Conservation (phyloP, 441 rosid genomes). For the Biscutella auriculata region DNA sequence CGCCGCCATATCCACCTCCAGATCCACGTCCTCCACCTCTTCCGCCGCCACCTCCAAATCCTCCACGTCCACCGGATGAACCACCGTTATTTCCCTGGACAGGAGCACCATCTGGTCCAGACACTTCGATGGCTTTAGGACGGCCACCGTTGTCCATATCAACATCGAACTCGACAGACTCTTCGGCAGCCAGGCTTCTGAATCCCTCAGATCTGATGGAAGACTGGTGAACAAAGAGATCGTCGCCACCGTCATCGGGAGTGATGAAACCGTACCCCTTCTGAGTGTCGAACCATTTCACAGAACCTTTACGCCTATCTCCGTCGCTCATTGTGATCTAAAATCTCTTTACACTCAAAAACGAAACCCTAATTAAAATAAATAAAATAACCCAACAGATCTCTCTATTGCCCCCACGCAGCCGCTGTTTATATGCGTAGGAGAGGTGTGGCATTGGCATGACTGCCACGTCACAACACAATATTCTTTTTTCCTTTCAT, state of each 20-base stretch:
- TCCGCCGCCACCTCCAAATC: constrained; percentile 22
- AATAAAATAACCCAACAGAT: too few species aligned
- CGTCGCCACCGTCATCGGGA: constrained; percentile 57
- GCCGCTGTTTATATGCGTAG: too few species aligned
- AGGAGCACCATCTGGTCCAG: constrained; percentile 42
- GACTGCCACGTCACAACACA: too few species aligned
- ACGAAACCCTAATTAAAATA: too few species aligned
- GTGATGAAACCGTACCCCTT: constrained; percentile 68
- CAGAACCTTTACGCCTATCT: constrained; percentile 45
- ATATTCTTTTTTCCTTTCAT: too few species aligned
- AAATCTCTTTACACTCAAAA: neutral
- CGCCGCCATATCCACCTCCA: constrained; percentile 13
- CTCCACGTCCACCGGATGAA: constrained; percentile 27
- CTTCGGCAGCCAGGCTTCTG: constrained; percentile 50
- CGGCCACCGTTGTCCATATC: constrained; percentile 35
- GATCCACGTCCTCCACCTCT: constrained; percentile 24
- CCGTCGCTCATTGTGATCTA: constrained; percentile 24
- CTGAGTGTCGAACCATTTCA: constrained; percentile 57
- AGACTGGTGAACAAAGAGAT: constrained; percentile 63
- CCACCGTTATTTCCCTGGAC: constrained; percentile 34
- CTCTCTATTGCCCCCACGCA: too few species aligned
- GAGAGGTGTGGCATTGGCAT: too few species aligned
- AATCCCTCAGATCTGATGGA: constrained; percentile 56
- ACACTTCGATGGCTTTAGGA: constrained; percentile 45
- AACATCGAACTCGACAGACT: constrained; percentile 45